A percentile compares a stretch with the other conserved stretches of the same genome.
Conservation (phyloP, 805 yeast species). For the Hemisphaericaspora nanyangensis region DNA sequence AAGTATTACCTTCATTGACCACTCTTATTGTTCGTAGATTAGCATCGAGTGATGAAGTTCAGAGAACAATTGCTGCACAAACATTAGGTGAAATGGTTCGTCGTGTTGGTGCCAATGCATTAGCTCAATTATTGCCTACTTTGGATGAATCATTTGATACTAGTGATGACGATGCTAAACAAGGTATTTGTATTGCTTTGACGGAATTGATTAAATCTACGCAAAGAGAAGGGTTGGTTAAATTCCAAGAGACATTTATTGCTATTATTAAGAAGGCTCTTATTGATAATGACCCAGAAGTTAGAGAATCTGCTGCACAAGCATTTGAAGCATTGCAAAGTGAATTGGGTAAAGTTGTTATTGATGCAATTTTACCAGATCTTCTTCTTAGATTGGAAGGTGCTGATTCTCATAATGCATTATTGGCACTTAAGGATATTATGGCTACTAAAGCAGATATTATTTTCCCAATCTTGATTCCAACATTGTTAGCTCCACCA, state of each 20-base stretch:
- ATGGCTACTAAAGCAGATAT: slow-evolving; percentile 87
- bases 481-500: slow-evolving; percentile 78
- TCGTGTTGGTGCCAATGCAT: slow-evolving; percentile 86
- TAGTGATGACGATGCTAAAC: slow-evolving; percentile 77
- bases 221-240: slow-evolving; percentile 52
- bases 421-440: slow-evolving; percentile 84
- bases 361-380: slow-evolving; percentile 85
- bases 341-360: slow-evolving; percentile 75
- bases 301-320: slow-evolving; percentile 86
- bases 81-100: slow-evolving; percentile 93
- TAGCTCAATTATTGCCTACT: slow-evolving; percentile 81
- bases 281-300: slow-evolving; percentile 66
- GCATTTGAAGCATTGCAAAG: slow-evolving; percentile 88
- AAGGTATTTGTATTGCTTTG: slow-evolving; percentile 94
- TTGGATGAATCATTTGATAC: slow-evolving; percentile 59
- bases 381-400: slow-evolving; percentile 64
- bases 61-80: slow-evolving; percentile 85
- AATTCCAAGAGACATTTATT: slow-evolving; percentile 67
- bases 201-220: slow-evolving; percentile 81
- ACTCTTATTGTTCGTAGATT: slow-evolving; percentile 74
- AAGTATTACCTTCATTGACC: slow-evolving; percentile 81
- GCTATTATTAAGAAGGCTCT: slow-evolving; percentile 74
- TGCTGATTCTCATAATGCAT: slow-evolving; percentile 69
- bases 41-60: slow-evolving; percentile 75
- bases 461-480: slow-evolving; percentile 89